Evolutionary conservation across 768 basidiomycete genomes (phyloP), one percentile per base, ranked within the genome.

Genomic region (Suillus discolor): DNA sequence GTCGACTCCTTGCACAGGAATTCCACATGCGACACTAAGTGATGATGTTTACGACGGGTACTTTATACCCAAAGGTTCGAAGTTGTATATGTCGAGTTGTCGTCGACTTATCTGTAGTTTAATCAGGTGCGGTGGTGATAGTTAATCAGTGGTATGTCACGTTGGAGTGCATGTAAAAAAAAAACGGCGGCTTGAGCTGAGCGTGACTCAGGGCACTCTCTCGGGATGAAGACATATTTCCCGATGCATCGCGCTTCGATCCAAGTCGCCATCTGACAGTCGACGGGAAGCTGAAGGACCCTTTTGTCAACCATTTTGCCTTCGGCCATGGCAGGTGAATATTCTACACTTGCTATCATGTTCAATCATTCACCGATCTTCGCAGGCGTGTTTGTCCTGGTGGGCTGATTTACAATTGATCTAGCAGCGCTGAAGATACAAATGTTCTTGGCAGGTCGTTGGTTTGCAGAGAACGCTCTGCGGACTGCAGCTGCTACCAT

Each of bases 1-100:
- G 13, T 39, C 13, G 38, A 39, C 11, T 12, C 49, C 23, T 23
- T 12, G 49, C 4, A 49, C 67, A 65, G 72, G 68, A n/a, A 39
- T 73, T 34, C 66, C 73, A 6, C 75, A 75, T 63, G 41, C 59
- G 6, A 38, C 79, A 41, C 15, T 4, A 31, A 31, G 28, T 31
- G 28, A 31, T 31, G 28, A 31, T 3, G 3, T 31, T 31, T 31
- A 31, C 3, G 28, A 31, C 28, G 28, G 28, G 2, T 31, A 31
- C 28, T 31, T 31, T 31, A 31, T 31, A 31, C 3, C 2, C 28
- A 31, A 31, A 31, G 28, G 28, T 31, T 31, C 3, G 28, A 31
- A 31, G 28, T 31, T 31, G 28, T 31, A 31, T 31, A 4, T 31
- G 28, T 31, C 28, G 28, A 4, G 28, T 31, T 31, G 28, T 31